Evolutionary conservation across 202 grass and related monocot species (phyloP).

Genomic region (Setaria italica): DNA sequence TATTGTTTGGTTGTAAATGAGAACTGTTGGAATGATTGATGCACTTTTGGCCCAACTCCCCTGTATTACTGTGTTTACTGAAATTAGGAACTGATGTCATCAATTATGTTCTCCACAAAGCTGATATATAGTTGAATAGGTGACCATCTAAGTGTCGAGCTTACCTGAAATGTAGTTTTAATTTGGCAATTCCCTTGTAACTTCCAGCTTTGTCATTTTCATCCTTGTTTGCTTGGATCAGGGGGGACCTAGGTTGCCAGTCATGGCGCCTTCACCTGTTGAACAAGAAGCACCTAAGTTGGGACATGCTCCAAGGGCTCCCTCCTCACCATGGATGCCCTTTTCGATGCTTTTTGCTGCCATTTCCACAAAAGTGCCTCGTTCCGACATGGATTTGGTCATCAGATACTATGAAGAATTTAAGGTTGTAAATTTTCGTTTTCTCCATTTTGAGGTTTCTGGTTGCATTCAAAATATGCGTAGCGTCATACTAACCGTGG

Average conservation of each 20-base stretch:
- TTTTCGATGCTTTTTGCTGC: constrained; percentile 88
- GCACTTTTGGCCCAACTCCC: constrained; percentile 7
- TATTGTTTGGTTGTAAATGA: constrained; percentile 22
- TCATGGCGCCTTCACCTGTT: constrained; percentile 34
- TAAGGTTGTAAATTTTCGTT: constrained; percentile 52
- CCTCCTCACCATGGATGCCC: constrained; percentile 73
- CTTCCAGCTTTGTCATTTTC: constrained; percentile 18
- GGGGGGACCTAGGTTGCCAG: constrained; percentile 29
- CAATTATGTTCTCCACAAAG: neutral
- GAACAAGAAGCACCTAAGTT: constrained; percentile 40
- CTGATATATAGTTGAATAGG: constrained; percentile 1
- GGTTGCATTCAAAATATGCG: constrained; percentile 6
- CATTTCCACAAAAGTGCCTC: constrained; percentile 73
- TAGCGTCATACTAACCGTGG: constrained; percentile 31
- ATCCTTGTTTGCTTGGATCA: constrained; percentile 37
- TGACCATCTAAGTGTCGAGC: neutral
- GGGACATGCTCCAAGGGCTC: constrained; percentile 39
- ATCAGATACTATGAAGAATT: constrained; percentile 74
- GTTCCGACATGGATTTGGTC: constrained; percentile 68
- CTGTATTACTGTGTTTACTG: neutral
- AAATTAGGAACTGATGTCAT: neutral
- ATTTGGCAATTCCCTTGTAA: constrained; percentile 14
- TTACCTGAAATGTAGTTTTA: constrained; percentile 11
- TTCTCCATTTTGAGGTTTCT: constrained; percentile 23
- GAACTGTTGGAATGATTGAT: neutral